phyloP scores from a whole-genome alignment of 306 rosid genomes.

The Potentilla sterilis region DNA sequence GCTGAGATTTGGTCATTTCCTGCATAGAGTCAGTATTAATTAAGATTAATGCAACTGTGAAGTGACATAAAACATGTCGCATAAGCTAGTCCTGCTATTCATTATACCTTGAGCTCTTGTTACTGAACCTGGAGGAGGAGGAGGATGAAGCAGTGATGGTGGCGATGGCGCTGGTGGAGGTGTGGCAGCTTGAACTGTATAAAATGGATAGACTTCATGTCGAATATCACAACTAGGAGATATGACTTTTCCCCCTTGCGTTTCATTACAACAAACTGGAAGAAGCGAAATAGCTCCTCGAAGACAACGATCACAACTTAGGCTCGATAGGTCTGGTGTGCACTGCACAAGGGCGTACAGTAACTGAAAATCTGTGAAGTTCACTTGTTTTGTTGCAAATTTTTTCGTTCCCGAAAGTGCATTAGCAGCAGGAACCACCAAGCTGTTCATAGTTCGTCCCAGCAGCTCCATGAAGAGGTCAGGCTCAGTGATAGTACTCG shows the following conservation, averaged over 20 bases:
- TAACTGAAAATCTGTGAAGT: neutral
- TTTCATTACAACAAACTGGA: neutral
- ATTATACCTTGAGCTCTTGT: neutral
- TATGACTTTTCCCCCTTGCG: constrained; percentile 13
- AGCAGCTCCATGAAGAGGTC: constrained; percentile 9
- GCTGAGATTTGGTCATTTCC: neutral
- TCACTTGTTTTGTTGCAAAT: neutral
- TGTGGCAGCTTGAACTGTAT: neutral
- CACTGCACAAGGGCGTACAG: constrained; percentile 38
- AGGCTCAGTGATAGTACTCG: neutral
- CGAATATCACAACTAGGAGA: constrained; percentile 4
- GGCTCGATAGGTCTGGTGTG: constrained; percentile 19
- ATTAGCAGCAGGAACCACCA: constrained; percentile 1
- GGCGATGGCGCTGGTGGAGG: neutral
- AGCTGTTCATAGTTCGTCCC: neutral
- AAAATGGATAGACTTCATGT: constrained; percentile 18
- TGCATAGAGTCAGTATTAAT: neutral
- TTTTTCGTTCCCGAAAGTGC: neutral
- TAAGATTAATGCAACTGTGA: neutral
- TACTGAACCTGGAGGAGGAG: neutral
- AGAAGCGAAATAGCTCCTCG: neutral
- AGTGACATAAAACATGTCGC: neutral
- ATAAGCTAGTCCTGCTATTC: neutral
- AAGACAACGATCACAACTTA: constrained; percentile 22
- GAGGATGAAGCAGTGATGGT: neutral